Base-by-base conservation (phyloP, 768 basidiomycete genomes). In the Tephrocybe sp. region DNA sequence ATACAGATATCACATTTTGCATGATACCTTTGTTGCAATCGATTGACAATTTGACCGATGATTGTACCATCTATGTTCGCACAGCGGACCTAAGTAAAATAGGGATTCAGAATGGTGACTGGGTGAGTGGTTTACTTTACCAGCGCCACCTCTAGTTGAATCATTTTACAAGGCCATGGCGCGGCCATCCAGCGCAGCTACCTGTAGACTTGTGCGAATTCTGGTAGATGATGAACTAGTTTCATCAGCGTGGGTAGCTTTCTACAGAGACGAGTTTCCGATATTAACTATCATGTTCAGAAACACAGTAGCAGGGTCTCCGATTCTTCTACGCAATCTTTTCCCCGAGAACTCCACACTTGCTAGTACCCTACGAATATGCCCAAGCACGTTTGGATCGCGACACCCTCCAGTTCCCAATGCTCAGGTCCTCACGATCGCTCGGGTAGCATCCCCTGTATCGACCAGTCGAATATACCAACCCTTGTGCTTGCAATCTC, bases 391-490 rank as follows among this genome's bases (percentile, higher is more conserved):
- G 4, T 84, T 86, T 56, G 84, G 84, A 12, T 73, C 78, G 9
- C 67, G 70, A 4, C 67, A 71, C 46, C 84, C 84, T 23, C 65
- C 74, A 7, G 70, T 93, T 23, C 91, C 92, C 2, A 78, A 67
- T 16, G 93, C 92, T 6, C 72, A 69, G 45, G 70, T 79, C 1
- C 68, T 94, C 18, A 88, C 86, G 1, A 71, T 97, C 44, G 87
- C 91, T 1, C 81, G 90, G n/a, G 73, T 97, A 6, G 82, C 88
- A 0, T 89, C 91, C 0, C 84, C 89, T 1, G 66, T 83, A 47
- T 82, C 88, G 1, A 81, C 75, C 11, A 79, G 82, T 62, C 80
- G 82, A 36, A 62, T 67, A 25, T 86, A 86, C 59, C 87, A 92
- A 59, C 60, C 72, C 0, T 59, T 80, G 5, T 83, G 86, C 58